Evolutionary conservation across 495 filamentous ascomycete genomes (phyloP), one percentile per base, ranked within the genome.

Genomic region (Neurospora sp.): DNA sequence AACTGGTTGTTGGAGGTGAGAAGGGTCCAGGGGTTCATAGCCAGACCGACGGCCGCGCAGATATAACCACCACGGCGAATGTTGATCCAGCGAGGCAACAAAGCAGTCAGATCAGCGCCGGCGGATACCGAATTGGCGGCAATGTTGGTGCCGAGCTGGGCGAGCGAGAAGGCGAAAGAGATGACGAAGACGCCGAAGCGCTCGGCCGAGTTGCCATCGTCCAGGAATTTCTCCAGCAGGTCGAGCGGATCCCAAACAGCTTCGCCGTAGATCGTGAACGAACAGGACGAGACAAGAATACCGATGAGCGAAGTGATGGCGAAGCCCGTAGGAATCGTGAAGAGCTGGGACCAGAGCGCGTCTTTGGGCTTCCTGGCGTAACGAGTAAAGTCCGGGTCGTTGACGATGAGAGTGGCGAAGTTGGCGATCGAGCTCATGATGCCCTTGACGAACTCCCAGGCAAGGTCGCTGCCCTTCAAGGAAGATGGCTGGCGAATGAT

Each of bases 181-280:
- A 97, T 96, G 73, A 97, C 85, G 79, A 97, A 98, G 74, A 97
- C 93, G 44, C 93, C 94, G 73, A 94, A 93, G 38, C 94, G 91
- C 77, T 94, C 90, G 9, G 82, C 89, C 18, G 90, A 89, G 70
- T 90, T 90, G 41, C 92, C 92, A 39, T 94, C 89, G 59, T 84
- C 77, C 75, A 97, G 87, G 83, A 98, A 97, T 12, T 81, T 83
- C 70, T 87, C 86, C 14, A 98, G 87, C 0, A 98, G 86, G 14
- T 89, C 85, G 3, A 97, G 88, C 0, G 94, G 94, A 76, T 94
- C 93, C 94, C 94, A 98, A 75, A 97, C 93, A 4, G 92, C 84
- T 1, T 91, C 82, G 40, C 86, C 86, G 75, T 91, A 94, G 76
- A 97, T 93, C 72, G 96, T 88, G 0, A 87, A 83, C 3, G 93